Base-by-base conservation (phyloP, 2,329 filamentous ascomycete genomes). In the Fusarium sp. region DNA sequence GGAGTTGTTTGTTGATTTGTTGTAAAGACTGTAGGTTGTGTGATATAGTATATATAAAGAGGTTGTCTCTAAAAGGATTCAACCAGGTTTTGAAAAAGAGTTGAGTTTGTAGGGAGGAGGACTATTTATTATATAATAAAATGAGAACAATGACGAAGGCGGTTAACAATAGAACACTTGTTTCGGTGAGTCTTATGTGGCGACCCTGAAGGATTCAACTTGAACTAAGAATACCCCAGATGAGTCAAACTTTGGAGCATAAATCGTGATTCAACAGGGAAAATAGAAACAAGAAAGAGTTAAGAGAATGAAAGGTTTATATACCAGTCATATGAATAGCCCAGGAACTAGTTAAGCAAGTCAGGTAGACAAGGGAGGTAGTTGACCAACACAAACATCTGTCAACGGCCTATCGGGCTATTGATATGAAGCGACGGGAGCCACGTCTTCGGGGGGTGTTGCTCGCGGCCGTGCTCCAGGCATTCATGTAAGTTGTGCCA, bases 401-500 rank as follows among this genome's bases (percentile, higher is more conserved):
- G 20, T 26, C 50, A 58, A 54, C 50, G 54, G 41, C 55, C 64
- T 59, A 74, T 74, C 62, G 47, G 69, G 41, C 38, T 73, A 55
- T 72, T 55, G 42, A 54, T 42, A 32, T 42, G 20, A 36, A 55
- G 42, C 28, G 60, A 59, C 22, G 55, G 38, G 58, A 61, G 63
- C 71, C 71, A 74, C 63, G 72, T 72, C 67, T 70, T 51, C 26
- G 30, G 42, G 35, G 32, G 32, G 63, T 44, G 41, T 53, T 55
- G 32, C 61, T 74, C 59, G 61, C 70, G 57, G 70, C 61, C 45
- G 64, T 75, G 68, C 58, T 59, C 44, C 54, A 14, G 47, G 39
- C 42, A 41, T 62, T 65, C 42, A 73, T 75, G 69, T 75, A 73
- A 71, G 61, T 70, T 63, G 73, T 77, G 57, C 66, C 63, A 77